Percentiles rank a stretch among this genome's conserved stretches.
Conservation (phyloP, 768 basidiomycete species). For the Arthromyces matolae region DNA sequence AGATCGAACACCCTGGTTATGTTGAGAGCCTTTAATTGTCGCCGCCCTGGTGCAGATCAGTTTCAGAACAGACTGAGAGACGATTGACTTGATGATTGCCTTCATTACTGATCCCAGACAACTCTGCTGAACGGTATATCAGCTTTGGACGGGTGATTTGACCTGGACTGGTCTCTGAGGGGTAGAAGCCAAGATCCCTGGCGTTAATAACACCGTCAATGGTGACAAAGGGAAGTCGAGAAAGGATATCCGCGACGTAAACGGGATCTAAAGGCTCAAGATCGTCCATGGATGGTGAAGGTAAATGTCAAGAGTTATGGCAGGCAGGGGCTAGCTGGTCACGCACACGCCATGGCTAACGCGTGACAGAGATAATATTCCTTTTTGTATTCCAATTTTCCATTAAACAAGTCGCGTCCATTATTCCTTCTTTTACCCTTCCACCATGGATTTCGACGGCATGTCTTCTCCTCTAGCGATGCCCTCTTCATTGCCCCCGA, state of each 20-base stretch:
- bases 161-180: slow-evolving; percentile 42
- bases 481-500: slow-evolving; percentile 49
- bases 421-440: slow-evolving; percentile 12
- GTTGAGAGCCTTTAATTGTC: slow-evolving; percentile 54
- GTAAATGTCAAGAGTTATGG: too few species aligned
- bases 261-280: slow-evolving; percentile 64
- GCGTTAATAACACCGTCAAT: slow-evolving; percentile 75
- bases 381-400: slow-evolving; percentile 29
- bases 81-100: slow-evolving; percentile 33
- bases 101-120: slow-evolving; percentile 66
- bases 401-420: slow-evolving; percentile 31
- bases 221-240: slow-evolving; percentile 64
- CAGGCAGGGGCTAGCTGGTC: too few species aligned
- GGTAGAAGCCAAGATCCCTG: slow-evolving; percentile 66
- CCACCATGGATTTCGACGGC: slow-evolving; percentile 52
- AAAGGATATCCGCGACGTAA: slow-evolving; percentile 61
- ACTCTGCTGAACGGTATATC: slow-evolving; percentile 67
- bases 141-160: slow-evolving; percentile 53
- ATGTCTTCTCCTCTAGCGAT: slow-evolving; percentile 55
- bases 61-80: not conserved
- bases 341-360: slow-evolving; percentile 37
- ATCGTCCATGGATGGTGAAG: slow-evolving; percentile 33
- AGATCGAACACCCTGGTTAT: slow-evolving; percentile 72
- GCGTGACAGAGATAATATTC: slow-evolving; percentile 18
- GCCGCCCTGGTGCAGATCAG: slow-evolving; percentile 43